Evolutionary conservation across 2,329 filamentous ascomycete genomes (phyloP).

Genomic region (Rhinocladiella mackenziei): DNA sequence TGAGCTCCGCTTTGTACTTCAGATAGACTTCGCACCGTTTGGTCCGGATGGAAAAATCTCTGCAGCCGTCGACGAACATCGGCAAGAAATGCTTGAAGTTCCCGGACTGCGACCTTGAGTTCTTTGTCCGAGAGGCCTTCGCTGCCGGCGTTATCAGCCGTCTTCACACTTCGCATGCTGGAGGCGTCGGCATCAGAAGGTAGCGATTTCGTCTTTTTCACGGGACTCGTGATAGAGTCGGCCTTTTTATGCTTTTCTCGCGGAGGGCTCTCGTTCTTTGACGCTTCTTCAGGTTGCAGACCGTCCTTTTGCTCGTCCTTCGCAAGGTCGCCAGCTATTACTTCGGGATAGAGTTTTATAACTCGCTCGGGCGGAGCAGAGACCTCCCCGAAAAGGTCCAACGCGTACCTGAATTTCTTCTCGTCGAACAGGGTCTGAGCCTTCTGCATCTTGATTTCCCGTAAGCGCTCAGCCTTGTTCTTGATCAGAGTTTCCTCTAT

Average conservation of each 20-base stretch:
- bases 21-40: conserved; percentile 41
- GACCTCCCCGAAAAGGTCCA: conserved; percentile 89
- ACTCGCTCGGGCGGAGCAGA: conserved; percentile 86
- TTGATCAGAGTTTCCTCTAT: conserved; percentile 85
- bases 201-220: conserved; percentile 15
- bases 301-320: conserved; percentile 44
- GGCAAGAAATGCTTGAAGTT: conserved; percentile 81
- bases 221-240: conserved; percentile 11
- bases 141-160: conserved; percentile 18
- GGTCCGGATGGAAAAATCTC: conserved; percentile 57
- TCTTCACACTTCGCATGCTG: conserved; percentile 20
- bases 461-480: conserved; percentile 73
- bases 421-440: conserved; percentile 78
- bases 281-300: conserved; percentile 24
- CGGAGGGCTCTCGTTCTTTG: conserved; percentile 4
- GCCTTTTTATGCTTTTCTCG: conserved; percentile 12
- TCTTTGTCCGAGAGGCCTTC: conserved; percentile 63
- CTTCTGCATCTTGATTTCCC: conserved; percentile 87
- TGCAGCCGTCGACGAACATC: conserved; percentile 69
- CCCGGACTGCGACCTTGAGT: conserved; percentile 72
- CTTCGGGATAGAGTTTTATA: conserved; percentile 74
- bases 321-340: conserved; percentile 74
- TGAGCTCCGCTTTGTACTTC: conserved; percentile 32
- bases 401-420: conserved; percentile 75
- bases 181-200: conserved; percentile 15